Evolutionary conservation across 2,329 filamentous ascomycete genomes (phyloP).

Genomic region (Microascus cirrosus): DNA sequence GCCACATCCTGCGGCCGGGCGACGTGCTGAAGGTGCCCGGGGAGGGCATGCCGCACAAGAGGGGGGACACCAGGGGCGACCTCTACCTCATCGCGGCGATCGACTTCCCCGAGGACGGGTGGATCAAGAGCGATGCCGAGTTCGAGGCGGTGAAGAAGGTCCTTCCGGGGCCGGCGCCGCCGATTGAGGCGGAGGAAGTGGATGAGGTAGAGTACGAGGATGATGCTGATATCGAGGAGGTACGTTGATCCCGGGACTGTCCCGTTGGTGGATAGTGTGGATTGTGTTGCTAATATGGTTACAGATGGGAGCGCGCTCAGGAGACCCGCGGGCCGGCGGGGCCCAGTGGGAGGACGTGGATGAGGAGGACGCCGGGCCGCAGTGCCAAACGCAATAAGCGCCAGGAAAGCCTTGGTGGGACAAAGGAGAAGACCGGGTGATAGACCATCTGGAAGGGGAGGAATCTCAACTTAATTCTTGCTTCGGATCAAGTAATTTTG

Average conservation of each 20-base stretch:
- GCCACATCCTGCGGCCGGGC: slow-evolving; percentile 70
- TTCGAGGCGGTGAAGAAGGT: slow-evolving; percentile 63
- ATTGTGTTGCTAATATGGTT: slow-evolving; percentile 13
- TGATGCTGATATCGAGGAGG: slow-evolving; percentile 73
- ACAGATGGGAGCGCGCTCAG: slow-evolving; percentile 61
- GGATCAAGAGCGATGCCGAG: slow-evolving; percentile 61
- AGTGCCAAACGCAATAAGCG: slow-evolving; percentile 62
- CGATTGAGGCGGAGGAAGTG: slow-evolving; percentile 60
- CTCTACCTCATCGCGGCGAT: slow-evolving; percentile 80
- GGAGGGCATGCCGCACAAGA: slow-evolving; percentile 92
- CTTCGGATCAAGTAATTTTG: not conserved
- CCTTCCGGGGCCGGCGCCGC: slow-evolving; percentile 52
- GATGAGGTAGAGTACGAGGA: slow-evolving; percentile 83
- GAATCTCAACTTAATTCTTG: not conserved
- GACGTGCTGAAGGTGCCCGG: slow-evolving; percentile 77
- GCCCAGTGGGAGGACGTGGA: slow-evolving; percentile 61
- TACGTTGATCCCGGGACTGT: slow-evolving; percentile 23
- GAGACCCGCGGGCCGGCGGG: slow-evolving; percentile 52
- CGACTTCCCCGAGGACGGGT: slow-evolving; percentile 79
- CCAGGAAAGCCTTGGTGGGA: not conserved
- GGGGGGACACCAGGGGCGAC: slow-evolving; percentile 72
- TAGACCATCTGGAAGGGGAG: not conserved
- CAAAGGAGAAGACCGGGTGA: not conserved
- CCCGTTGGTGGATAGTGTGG: slow-evolving; percentile 3
- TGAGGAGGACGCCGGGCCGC: slow-evolving; percentile 55